These are phyloP conservation scores for Phytophthora hibernalis DNA, from an alignment of 352 stramenopile genomes.

Conservation along the genomic window DNA sequence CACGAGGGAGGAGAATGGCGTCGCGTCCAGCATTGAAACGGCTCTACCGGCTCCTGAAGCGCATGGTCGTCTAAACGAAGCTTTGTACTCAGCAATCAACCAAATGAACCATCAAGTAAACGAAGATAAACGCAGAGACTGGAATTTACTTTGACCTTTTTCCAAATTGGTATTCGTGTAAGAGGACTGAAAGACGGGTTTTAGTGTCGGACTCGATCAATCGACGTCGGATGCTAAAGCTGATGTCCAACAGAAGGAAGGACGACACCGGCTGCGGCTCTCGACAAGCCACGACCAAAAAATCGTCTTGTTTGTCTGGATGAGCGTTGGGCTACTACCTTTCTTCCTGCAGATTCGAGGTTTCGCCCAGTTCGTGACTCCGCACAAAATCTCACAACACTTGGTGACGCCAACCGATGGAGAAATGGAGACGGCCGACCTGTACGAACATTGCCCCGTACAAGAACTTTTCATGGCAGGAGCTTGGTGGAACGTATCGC, in stretches of 20 bases:
- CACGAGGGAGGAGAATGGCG: slow-evolving; percentile 83
- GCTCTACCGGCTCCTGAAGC: neutral
- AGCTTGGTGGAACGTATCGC: slow-evolving; percentile 26
- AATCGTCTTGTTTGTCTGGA: slow-evolving; percentile 10
- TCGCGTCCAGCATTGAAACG: slow-evolving; percentile 52
- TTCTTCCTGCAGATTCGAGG: slow-evolving; percentile 31
- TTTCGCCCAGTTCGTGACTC: slow-evolving; percentile 16
- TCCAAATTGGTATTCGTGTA: neutral
- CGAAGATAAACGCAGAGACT: neutral
- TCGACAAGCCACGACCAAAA: neutral
- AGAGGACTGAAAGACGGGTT: neutral
- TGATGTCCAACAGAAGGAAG: too few species aligned
- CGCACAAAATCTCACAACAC: slow-evolving; percentile 26
- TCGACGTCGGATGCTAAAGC: too few species aligned
- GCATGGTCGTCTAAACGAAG: neutral
- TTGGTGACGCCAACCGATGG: neutral
- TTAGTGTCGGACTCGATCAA: neutral
- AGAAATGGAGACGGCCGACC: neutral
- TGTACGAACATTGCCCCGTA: slow-evolving; percentile 16
- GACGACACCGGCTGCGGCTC: too few species aligned
- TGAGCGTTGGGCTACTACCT: slow-evolving; percentile 11
- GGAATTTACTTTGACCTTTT: neutral
- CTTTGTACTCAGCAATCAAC: neutral
- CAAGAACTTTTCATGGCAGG: slow-evolving; percentile 20
- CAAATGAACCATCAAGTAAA: neutral